Conservation (phyloP, 441 rosid genomes). For the Pelargonium cotyledonis region DNA sequence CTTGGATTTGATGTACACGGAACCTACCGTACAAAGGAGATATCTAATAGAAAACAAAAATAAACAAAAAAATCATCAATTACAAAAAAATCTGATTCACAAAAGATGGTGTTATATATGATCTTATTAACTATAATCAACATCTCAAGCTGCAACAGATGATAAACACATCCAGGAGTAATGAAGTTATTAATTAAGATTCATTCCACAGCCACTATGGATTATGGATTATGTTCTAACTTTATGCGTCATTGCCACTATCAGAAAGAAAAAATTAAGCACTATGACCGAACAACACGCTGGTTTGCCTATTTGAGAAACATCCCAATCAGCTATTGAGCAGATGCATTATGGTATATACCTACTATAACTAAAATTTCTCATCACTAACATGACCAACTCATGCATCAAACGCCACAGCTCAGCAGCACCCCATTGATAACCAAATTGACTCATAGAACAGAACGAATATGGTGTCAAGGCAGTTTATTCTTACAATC, state of each 20-base stretch:
- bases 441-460: not conserved
- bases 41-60: conserved; percentile 33
- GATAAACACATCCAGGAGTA: not conserved
- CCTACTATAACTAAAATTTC: not conserved
- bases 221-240: not conserved
- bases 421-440: not conserved
- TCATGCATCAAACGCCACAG: not conserved
- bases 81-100: not conserved
- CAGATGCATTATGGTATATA: not conserved
- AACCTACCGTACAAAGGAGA: conserved; percentile 73
- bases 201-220: not conserved
- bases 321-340: not conserved
- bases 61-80: conserved; percentile 15
- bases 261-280: not conserved
- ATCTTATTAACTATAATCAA: not conserved
- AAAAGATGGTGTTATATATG: not conserved
- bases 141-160: not conserved
- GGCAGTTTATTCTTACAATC: conserved; percentile 52
- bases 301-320: not conserved
- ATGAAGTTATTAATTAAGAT: not conserved
- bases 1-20: conserved; percentile 70
- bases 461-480: conserved; percentile 6
- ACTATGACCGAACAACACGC: not conserved
- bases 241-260: not conserved
- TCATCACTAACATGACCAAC: not conserved